These are phyloP conservation scores for Daedalea quercina DNA, from an alignment of 768 basidiomycete species.

Conservation along the genomic window DNA sequence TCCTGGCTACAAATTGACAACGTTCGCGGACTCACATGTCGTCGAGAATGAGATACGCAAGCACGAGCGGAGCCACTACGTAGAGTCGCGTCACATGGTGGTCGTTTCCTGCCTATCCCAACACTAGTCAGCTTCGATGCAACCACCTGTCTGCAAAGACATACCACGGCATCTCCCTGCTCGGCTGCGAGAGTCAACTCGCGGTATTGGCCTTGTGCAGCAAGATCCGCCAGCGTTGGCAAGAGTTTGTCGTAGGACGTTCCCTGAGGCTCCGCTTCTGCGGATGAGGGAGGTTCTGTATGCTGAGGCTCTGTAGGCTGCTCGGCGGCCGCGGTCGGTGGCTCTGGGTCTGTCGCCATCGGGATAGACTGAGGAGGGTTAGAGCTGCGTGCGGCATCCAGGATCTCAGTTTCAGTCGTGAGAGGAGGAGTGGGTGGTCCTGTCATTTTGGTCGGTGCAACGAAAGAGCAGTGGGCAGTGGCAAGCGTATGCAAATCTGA, in stretches of 20 bases:
- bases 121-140: too few relatives aligned
- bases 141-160: conserved; percentile 14
- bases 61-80: conserved; percentile 51
- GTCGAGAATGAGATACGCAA: conserved; percentile 59
- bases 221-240: conserved; percentile 36
- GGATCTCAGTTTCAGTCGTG: conserved; percentile 48
- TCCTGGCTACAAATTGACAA: background rate
- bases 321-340: background rate
- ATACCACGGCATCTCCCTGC: conserved; percentile 45
- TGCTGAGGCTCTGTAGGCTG: conserved; percentile 3
- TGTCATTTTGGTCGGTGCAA: conserved; percentile 35
- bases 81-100: conserved; percentile 30
- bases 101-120: conserved; percentile 16
- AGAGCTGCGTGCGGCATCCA: conserved; percentile 34
- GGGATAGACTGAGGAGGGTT: conserved; percentile 9
- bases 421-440: conserved; percentile 62
- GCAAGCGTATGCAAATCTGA: background rate
- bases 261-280: background rate
- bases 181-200: conserved; percentile 45
- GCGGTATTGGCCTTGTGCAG: conserved; percentile 34
- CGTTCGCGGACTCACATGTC: conserved; percentile 43
- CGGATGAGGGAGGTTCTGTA: background rate
- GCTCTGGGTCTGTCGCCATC: background rate
- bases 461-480: background rate
- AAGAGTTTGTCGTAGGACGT: conserved; percentile 37